Percentiles rank a stretch among this genome's conserved stretches.
Conservation (phyloP, 768 basidiomycete genomes). For the Leccinellum rugosiceps region DNA sequence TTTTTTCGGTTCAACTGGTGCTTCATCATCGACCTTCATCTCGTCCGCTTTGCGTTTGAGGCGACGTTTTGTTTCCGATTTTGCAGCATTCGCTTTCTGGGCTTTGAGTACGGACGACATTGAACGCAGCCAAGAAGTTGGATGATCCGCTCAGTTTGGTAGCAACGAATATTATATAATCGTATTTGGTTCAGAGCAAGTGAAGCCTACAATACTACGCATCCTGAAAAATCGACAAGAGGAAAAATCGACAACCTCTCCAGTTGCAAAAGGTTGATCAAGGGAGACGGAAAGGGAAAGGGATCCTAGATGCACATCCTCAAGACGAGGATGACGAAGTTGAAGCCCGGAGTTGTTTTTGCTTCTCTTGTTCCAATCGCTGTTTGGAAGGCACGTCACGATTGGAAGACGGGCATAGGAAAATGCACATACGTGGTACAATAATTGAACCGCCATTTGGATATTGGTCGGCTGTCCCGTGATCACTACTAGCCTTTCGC, state of each 20-base stretch:
- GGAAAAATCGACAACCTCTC: not conserved
- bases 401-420: not conserved
- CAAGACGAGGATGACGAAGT: conserved; percentile 29
- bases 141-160: not conserved
- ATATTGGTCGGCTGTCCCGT: conserved; percentile 95
- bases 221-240: conserved; percentile 1
- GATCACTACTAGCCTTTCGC: conserved; percentile 92
- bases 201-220: not conserved
- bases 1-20: conserved; percentile 43
- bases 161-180: conserved; percentile 24
- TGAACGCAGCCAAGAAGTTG: not conserved
- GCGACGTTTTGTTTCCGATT: conserved; percentile 41
- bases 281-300: not conserved
- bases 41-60: conserved; percentile 65
- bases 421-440: conserved; percentile 68
- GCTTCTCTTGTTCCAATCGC: conserved; percentile 88
- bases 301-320: conserved; percentile 4
- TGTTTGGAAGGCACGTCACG: conserved; percentile 28
- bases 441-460: conserved; percentile 90
- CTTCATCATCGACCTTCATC: conserved; percentile 55
- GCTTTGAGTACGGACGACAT: conserved; percentile 69
- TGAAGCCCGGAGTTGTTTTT: conserved; percentile 62
- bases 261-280: not conserved
- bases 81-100: conserved; percentile 55
- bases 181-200: not conserved